A percentile compares a stretch with the other conserved stretches of the same genome.
Evolutionary conservation across 2,329 filamentous ascomycete species (phyloP).

Genomic region (Microsporum canis): DNA sequence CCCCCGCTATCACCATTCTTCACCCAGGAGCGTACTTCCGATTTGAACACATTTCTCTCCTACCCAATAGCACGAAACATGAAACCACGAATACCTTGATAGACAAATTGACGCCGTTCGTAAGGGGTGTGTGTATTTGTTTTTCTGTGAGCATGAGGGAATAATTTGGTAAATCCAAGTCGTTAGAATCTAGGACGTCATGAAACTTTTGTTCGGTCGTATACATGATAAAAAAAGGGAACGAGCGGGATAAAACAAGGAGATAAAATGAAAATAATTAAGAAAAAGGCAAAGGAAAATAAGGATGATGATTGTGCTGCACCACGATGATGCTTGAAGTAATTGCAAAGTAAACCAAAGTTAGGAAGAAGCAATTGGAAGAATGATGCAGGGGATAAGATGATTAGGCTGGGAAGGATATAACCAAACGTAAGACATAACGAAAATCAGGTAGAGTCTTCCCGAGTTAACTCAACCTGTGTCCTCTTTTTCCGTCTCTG

Average conservation of each 20-base stretch:
- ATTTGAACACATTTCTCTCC: background rate
- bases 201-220: conserved; percentile 34
- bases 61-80: background rate
- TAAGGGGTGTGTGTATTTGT: conserved; percentile 23
- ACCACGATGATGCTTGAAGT: conserved; percentile 28
- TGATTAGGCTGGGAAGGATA: background rate
- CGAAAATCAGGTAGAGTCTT: background rate
- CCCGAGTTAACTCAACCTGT: background rate
- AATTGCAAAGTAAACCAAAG: conserved; percentile 11
- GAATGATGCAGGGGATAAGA: background rate
- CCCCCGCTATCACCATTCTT: background rate
- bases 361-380: background rate
- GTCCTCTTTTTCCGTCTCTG: background rate
- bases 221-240: conserved; percentile 24
- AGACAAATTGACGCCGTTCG: conserved; percentile 33
- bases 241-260: background rate
- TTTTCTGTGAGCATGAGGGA: conserved; percentile 18
- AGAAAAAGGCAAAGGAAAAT: conserved; percentile 14
- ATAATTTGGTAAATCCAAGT: conserved; percentile 17
- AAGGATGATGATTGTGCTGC: conserved; percentile 17
- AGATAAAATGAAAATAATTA: conserved; percentile 14
- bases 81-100: conserved; percentile 23
- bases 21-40: background rate
- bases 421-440: conserved; percentile 3
- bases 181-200: conserved; percentile 27